Conservation (phyloP, 2,329 filamentous ascomycete species). For the Aspergillus awamori region DNA sequence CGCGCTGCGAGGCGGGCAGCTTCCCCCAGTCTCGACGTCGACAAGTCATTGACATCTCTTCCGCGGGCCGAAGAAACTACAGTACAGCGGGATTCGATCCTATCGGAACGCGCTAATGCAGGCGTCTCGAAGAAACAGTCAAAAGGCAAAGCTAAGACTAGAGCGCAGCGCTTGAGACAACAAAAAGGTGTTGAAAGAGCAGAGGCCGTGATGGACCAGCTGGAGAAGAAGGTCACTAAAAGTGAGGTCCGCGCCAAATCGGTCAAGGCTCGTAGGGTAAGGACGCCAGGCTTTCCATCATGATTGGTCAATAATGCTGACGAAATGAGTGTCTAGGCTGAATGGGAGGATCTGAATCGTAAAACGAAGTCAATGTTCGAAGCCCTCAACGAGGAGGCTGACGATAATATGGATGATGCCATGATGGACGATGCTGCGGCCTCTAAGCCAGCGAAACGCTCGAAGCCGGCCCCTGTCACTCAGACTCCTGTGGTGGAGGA, state of each 20-base stretch:
- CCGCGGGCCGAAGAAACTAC: slow-evolving; percentile 45
- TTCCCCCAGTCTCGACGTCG: slow-evolving; percentile 57
- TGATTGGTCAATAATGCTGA: slow-evolving; percentile 18
- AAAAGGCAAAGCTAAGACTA: slow-evolving; percentile 52
- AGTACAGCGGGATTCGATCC: slow-evolving; percentile 48
- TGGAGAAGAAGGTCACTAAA: slow-evolving; percentile 59
- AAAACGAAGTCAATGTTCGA: slow-evolving; percentile 31
- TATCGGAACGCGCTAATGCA: slow-evolving; percentile 52
- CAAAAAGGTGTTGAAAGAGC: slow-evolving; percentile 60
- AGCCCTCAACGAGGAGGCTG: slow-evolving; percentile 51
- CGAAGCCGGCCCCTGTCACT: slow-evolving; percentile 16
- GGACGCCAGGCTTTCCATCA: slow-evolving; percentile 11
- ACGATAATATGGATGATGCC: slow-evolving; percentile 36
- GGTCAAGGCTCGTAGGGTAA: slow-evolving; percentile 52
- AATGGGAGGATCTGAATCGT: slow-evolving; percentile 48
- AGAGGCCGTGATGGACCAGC: slow-evolving; percentile 56
- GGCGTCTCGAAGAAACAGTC: slow-evolving; percentile 58
- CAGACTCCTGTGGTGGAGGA: slow-evolving; percentile 28
- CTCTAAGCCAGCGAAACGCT: slow-evolving; percentile 22
- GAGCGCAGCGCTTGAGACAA: slow-evolving; percentile 57
- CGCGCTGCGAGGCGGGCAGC: slow-evolving; percentile 61
- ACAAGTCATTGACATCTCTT: slow-evolving; percentile 52
- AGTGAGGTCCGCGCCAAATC: slow-evolving; percentile 53
- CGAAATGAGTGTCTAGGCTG: slow-evolving; percentile 29
- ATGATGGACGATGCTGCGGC: slow-evolving; percentile 37